Conservation (phyloP, 257 asterid species). For the Nicotiana otophora region DNA sequence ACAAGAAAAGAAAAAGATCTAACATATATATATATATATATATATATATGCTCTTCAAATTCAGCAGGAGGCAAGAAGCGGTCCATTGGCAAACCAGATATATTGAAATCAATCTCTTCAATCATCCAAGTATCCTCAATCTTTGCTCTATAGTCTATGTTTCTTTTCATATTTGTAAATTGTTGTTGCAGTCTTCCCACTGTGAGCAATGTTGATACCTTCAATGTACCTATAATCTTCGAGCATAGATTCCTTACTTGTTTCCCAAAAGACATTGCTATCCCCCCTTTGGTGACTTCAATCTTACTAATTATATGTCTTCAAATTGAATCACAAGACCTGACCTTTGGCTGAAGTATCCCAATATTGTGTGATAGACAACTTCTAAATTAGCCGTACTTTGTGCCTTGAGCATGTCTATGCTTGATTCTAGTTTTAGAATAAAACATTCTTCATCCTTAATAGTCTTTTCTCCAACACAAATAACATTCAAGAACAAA, state of each 20-base stretch:
- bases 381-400: slow-evolving; percentile 63
- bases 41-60: slow-evolving; percentile 15
- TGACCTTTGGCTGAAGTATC: slow-evolving; percentile 75
- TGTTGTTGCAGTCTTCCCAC: slow-evolving; percentile 56
- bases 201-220: slow-evolving; percentile 76
- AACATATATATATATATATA: background rate
- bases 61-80: slow-evolving; percentile 71
- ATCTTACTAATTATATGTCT: slow-evolving; percentile 65
- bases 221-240: slow-evolving; percentile 59
- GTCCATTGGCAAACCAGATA: slow-evolving; percentile 59
- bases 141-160: slow-evolving; percentile 47
- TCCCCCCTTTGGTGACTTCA: slow-evolving; percentile 49
- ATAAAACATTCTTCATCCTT: slow-evolving; percentile 59
- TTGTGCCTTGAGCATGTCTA: slow-evolving; percentile 55
- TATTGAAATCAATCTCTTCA: slow-evolving; percentile 80
- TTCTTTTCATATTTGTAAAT: slow-evolving; percentile 67
- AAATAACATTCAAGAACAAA: slow-evolving; percentile 64
- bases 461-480: slow-evolving; percentile 64
- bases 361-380: slow-evolving; percentile 83
- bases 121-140: slow-evolving; percentile 75
- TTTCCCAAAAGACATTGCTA: slow-evolving; percentile 58
- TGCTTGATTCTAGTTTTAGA: slow-evolving; percentile 51
- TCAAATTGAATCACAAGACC: slow-evolving; percentile 72
- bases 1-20: background rate
- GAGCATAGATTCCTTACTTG: slow-evolving; percentile 55